phyloP scores from a whole-genome alignment of 2,329 filamentous ascomycete genomes.

The Xylaria digitata region DNA sequence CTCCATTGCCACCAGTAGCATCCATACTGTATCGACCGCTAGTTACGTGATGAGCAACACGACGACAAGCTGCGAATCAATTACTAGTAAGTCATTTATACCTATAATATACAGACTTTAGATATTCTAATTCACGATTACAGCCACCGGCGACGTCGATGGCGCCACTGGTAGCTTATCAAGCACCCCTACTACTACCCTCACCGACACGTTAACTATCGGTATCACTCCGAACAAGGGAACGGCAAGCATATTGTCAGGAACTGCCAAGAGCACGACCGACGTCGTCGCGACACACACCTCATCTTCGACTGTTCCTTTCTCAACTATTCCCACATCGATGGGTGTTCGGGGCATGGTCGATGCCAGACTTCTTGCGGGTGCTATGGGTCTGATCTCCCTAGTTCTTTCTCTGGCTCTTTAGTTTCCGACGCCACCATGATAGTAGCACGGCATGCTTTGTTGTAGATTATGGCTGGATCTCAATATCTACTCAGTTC shows the following conservation, averaged over 20 bases:
- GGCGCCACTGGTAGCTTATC: constrained; percentile 23
- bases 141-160: constrained; percentile 28
- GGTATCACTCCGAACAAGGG: not conserved
- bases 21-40: not conserved
- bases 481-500: constrained; percentile 12
- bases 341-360: not conserved
- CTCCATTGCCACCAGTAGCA: not conserved
- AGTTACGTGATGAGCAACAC: constrained; percentile 3
- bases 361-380: not conserved
- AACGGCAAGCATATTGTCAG: constrained; percentile 4
- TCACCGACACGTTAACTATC: constrained; percentile 15
- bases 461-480: not conserved
- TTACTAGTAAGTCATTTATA: constrained; percentile 12
- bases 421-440: not conserved
- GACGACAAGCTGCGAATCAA: constrained; percentile 22
- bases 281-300: constrained; percentile 10
- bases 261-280: constrained; percentile 5
- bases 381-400: constrained; percentile 12
- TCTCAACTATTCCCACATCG: constrained; percentile 17
- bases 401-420: constrained; percentile 9
- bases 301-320: constrained; percentile 17
- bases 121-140: not conserved
- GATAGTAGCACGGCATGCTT: not conserved
- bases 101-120: not conserved
- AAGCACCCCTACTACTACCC: not conserved